phyloP scores from a whole-genome alignment of 768 basidiomycete species.

The Hygrocybe punicea region DNA sequence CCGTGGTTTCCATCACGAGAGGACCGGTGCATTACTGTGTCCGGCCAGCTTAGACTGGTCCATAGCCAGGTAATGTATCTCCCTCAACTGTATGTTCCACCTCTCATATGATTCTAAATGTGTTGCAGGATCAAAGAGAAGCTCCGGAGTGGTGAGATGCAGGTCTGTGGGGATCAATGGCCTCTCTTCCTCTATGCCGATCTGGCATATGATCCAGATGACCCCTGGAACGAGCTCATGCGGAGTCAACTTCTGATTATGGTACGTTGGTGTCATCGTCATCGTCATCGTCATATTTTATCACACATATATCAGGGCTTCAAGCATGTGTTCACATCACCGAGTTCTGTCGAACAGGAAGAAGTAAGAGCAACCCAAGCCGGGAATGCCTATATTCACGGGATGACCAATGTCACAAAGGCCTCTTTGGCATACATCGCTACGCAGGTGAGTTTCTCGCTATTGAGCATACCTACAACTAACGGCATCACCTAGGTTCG shows the following conservation, averaged over 20 bases:
- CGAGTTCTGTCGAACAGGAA: not conserved
- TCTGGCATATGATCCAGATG: constrained; percentile 12
- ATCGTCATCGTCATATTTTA: not conserved
- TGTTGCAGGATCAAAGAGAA: constrained; percentile 10
- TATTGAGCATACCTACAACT: not conserved
- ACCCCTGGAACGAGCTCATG: constrained; percentile 15
- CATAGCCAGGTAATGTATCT: too few relatives aligned
- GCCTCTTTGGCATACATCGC: constrained; percentile 18
- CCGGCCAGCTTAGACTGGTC: too few relatives aligned
- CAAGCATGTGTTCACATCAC: not conserved
- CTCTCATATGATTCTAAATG: not conserved
- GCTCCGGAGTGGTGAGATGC: constrained; percentile 6
- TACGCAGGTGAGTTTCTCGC: constrained; percentile 1
- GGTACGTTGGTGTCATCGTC: not conserved
- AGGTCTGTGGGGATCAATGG: constrained; percentile 7
- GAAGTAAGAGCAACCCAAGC: constrained; percentile 10
- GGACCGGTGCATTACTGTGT: too few relatives aligned
- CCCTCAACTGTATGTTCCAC: not conserved
- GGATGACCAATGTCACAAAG: constrained; percentile 14
- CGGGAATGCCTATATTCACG: constrained; percentile 18
- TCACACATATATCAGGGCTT: not conserved
- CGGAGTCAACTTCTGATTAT: constrained; percentile 6
- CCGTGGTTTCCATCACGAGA: too few relatives aligned
- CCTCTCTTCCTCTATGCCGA: constrained; percentile 9
- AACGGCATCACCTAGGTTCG: not conserved